Conservation (phyloP, 768 basidiomycete genomes). For the Suillus spraguei region DNA sequence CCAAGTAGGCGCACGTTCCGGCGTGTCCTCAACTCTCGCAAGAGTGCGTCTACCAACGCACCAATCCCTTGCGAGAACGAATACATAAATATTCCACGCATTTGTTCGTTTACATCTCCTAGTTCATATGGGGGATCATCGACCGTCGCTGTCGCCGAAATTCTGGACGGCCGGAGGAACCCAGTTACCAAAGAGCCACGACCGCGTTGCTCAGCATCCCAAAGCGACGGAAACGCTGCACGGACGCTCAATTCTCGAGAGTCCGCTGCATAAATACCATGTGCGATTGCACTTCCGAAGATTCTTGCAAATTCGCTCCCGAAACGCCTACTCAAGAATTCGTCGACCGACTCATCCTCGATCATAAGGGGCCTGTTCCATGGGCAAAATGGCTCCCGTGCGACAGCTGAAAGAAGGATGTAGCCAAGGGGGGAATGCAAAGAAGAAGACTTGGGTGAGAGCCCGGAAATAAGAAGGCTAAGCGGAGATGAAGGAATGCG, state of each 20-base stretch:
- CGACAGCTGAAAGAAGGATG: slow-evolving; percentile 54
- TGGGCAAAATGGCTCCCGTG: slow-evolving; percentile 59
- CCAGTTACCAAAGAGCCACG: slow-evolving; percentile 73
- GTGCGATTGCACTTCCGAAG: slow-evolving; percentile 81
- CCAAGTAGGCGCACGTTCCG: slow-evolving; percentile 62
- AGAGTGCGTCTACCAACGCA: slow-evolving; percentile 62
- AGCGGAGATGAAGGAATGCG: slow-evolving; percentile 46
- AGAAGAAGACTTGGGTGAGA: slow-evolving; percentile 29
- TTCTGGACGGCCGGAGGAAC: slow-evolving; percentile 36
- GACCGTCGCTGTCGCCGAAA: slow-evolving; percentile 10
- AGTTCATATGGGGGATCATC: slow-evolving; percentile 43
- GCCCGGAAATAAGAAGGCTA: slow-evolving; percentile 39
- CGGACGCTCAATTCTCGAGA: slow-evolving; percentile 72
- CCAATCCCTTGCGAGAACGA: slow-evolving; percentile 80
- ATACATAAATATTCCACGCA: slow-evolving; percentile 73
- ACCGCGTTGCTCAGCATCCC: slow-evolving; percentile 68
- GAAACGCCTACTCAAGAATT: slow-evolving; percentile 75
- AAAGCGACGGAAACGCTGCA: slow-evolving; percentile 75
- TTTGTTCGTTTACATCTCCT: slow-evolving; percentile 47
- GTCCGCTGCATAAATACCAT: slow-evolving; percentile 93
- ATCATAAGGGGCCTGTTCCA: slow-evolving; percentile 41
- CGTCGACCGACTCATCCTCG: slow-evolving; percentile 80
- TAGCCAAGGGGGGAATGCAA: slow-evolving; percentile 39
- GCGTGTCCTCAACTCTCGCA: slow-evolving; percentile 42
- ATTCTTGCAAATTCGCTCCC: slow-evolving; percentile 70